phyloP scores from a whole-genome alignment of 1,284 basidiomycete genomes.

The Phenoliferia sp. region DNA sequence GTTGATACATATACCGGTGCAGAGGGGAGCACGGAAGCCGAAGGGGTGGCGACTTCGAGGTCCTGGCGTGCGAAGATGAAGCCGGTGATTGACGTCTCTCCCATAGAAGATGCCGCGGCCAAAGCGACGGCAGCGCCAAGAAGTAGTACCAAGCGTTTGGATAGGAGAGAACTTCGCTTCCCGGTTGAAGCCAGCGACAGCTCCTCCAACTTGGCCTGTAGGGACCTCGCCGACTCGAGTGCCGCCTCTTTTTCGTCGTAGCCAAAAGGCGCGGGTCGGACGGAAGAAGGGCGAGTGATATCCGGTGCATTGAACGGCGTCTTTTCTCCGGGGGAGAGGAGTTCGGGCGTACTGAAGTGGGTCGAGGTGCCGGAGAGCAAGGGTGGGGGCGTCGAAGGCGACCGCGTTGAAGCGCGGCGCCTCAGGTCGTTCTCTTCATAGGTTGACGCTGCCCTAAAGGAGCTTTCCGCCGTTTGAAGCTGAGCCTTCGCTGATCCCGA shows the following conservation, averaged over 20 bases:
- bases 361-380: background rate
- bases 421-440: background rate
- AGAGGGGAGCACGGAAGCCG: background rate
- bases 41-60: background rate
- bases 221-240: background rate
- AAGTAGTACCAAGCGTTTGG: background rate
- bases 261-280: background rate
- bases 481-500: background rate
- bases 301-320: background rate
- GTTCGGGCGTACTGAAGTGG: background rate
- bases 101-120: background rate
- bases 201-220: background rate
- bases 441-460: background rate
- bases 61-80: background rate
- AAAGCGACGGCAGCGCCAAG: background rate
- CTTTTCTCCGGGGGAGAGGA: background rate
- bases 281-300: background rate
- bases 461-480: background rate
- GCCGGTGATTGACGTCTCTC: background rate
- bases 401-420: background rate
- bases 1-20: too few species aligned
- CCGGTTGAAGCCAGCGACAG: background rate
- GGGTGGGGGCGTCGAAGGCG: background rate
- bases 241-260: background rate
- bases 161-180: background rate